phyloP scores from a whole-genome alignment of 306 rosid genomes.

The Cicer chorassanicum region DNA sequence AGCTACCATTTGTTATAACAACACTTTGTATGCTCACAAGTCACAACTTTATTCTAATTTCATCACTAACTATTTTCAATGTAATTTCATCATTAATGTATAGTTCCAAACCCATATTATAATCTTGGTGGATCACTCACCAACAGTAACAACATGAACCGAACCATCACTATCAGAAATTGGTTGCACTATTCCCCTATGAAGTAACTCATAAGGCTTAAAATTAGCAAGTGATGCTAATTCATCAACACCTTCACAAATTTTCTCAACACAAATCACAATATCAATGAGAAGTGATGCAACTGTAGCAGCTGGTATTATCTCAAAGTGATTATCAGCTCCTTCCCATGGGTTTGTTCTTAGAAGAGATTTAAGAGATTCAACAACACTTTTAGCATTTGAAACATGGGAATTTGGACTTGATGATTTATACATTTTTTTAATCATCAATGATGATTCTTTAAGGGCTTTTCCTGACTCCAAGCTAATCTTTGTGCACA shows the following conservation, averaged over 20 bases:
- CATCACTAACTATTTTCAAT: not conserved
- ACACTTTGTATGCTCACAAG: not conserved
- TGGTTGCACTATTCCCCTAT: conserved; percentile 44
- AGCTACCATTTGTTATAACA: not conserved
- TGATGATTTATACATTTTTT: conserved; percentile 43
- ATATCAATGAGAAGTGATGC: conserved; percentile 50
- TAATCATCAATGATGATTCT: conserved; percentile 47
- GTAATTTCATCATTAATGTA: no score
- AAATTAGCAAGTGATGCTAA: conserved; percentile 46
- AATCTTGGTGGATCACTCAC: not conserved
- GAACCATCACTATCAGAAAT: conserved; percentile 15
- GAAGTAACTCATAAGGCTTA: conserved; percentile 1
- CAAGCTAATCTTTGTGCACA: conserved; percentile 47
- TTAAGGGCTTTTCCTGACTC: conserved; percentile 53
- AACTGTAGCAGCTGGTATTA: conserved; percentile 45
- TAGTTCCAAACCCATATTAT: not conserved
- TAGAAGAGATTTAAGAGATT: conserved; percentile 45
- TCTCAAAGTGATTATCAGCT: conserved; percentile 33
- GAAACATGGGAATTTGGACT: conserved; percentile 29
- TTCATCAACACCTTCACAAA: conserved; percentile 48
- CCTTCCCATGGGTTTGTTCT: conserved; percentile 44
- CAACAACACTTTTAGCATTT: conserved; percentile 43
- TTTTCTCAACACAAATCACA: conserved; percentile 43
- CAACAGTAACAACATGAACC: conserved; percentile 36
- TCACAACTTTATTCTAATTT: not conserved